Evolutionary conservation across 2,329 filamentous ascomycete species (phyloP).

Genomic region (Emergomyces pasteurianus): DNA sequence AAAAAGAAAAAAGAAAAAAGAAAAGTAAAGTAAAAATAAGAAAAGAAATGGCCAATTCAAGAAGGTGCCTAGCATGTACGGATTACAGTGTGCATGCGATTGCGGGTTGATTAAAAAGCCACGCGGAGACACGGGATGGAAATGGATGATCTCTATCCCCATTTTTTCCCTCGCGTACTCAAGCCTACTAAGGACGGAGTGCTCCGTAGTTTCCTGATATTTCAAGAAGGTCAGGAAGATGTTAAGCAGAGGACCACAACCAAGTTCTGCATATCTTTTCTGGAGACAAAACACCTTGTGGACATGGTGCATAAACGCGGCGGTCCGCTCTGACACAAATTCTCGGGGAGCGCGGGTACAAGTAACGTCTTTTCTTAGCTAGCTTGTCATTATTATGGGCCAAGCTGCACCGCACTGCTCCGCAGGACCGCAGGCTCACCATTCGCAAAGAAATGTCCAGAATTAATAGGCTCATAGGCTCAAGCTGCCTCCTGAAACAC

Average conservation of each 20-base stretch:
- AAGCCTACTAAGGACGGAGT: background rate
- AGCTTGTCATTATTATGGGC: background rate
- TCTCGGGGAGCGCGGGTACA: background rate
- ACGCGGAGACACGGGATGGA: background rate
- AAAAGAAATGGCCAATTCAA: background rate
- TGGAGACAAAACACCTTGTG: background rate
- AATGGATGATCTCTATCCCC: background rate
- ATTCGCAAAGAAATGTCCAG: background rate
- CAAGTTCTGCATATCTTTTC: background rate
- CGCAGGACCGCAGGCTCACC: background rate
- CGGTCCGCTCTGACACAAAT: background rate
- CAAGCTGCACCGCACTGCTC: background rate
- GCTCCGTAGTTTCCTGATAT: too few relatives aligned
- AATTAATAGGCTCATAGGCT: background rate
- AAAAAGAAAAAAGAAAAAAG: too few relatives aligned
- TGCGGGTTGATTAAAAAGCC: background rate
- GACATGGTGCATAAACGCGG: background rate
- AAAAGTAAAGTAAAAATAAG: background rate
- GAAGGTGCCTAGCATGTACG: too few relatives aligned
- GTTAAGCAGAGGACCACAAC: background rate
- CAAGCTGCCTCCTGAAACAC: background rate
- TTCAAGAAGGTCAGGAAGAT: background rate
- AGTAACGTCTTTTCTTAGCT: background rate
- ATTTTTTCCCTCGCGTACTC: background rate
- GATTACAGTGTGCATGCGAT: background rate